Conservation (phyloP, 148 eudicot genomes). For the Bassia scoparia region DNA sequence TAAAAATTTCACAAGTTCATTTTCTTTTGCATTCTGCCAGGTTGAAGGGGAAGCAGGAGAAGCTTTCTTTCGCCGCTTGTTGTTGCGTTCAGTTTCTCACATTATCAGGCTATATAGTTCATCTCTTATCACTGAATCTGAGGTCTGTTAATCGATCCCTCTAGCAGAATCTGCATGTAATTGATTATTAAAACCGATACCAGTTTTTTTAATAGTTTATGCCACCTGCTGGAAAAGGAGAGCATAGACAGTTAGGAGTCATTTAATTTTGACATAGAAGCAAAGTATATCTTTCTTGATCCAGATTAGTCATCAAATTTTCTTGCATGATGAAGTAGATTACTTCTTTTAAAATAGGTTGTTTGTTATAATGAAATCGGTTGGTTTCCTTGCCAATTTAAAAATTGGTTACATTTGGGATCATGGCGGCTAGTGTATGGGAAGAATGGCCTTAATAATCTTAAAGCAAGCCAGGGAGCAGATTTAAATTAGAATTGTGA, state of each 20-base stretch:
- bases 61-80: constrained; percentile 94
- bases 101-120: constrained; percentile 90
- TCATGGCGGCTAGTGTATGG: background rate
- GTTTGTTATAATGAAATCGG: background rate
- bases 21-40: constrained; percentile 36
- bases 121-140: constrained; percentile 83
- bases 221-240: background rate
- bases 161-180: background rate
- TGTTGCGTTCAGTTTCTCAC: constrained; percentile 91
- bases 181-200: constrained; percentile 10
- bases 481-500: background rate
- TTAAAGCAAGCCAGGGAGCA: background rate
- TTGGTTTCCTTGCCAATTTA: background rate
- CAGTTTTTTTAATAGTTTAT: background rate
- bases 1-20: constrained; percentile 1
- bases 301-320: background rate
- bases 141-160: constrained; percentile 41
- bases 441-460: background rate
- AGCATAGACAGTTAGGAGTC: background rate
- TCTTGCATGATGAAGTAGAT: background rate
- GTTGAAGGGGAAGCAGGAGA: constrained; percentile 96
- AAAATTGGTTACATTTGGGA: background rate
- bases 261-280: background rate
- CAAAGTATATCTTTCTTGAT: background rate
- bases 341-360: background rate